A percentile compares a stretch with the other conserved stretches of the same genome.
These are phyloP conservation scores for Solanum bukasovii DNA, from an alignment of 257 asterid genomes.

Conservation along the genomic window DNA sequence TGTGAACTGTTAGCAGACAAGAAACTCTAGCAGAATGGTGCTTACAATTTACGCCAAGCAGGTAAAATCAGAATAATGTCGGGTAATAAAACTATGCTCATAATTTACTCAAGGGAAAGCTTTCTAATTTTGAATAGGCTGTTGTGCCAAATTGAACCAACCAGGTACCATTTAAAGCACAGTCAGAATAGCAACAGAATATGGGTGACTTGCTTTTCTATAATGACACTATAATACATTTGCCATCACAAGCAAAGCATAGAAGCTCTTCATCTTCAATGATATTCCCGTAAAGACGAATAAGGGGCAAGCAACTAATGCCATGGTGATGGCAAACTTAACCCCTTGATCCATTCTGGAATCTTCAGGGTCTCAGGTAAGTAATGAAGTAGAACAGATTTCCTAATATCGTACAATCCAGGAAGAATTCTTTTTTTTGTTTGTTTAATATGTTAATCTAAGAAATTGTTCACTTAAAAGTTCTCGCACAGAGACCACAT, in stretches of 20 bases:
- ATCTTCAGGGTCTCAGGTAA: background rate
- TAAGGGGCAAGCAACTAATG: background rate
- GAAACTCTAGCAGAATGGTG: background rate
- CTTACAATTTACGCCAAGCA: background rate
- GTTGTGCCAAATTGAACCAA: background rate
- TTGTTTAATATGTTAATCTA: background rate
- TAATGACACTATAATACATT: background rate
- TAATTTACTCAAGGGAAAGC: background rate
- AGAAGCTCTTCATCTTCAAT: background rate
- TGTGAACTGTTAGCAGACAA: background rate
- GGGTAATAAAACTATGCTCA: background rate
- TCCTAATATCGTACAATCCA: background rate
- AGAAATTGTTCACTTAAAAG: background rate
- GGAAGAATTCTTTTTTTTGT: background rate
- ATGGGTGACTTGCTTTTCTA: background rate
- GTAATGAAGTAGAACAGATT: background rate
- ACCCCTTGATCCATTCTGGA: background rate
- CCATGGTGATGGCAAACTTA: background rate
- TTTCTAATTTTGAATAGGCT: background rate
- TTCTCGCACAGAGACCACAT: background rate
- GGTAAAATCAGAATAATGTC: background rate
- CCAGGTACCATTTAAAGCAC: background rate
- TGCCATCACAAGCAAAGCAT: background rate
- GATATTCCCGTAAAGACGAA: background rate
- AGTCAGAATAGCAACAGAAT: background rate